phyloP scores from a whole-genome alignment of 495 filamentous ascomycete genomes.

The Barbatosphaeria neglecta region DNA sequence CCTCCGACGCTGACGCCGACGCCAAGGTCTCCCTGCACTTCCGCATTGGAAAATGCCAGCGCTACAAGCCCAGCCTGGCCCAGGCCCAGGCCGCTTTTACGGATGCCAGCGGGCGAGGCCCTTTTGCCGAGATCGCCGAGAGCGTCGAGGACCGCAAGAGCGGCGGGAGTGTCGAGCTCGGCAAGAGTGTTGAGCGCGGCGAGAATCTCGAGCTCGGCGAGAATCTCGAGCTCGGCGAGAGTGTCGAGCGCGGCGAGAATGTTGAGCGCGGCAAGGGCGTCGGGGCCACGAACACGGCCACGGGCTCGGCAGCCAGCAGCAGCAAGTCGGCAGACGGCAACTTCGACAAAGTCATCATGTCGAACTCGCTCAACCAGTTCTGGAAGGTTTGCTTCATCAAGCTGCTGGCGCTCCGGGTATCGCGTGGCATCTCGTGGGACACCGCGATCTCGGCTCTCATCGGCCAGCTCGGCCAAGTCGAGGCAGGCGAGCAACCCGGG shows the following conservation, averaged over 20 bases:
- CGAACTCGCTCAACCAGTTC: constrained; percentile 56
- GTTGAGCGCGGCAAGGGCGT: too few relatives aligned
- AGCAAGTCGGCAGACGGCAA: constrained; percentile 4
- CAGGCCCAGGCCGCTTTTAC: constrained; percentile 44
- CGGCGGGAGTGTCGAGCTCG: too few relatives aligned
- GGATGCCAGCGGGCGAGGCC: background rate
- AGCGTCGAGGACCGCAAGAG: too few relatives aligned
- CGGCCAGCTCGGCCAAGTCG: constrained; percentile 1
- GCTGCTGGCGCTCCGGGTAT: constrained; percentile 48
- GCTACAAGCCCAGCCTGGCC: constrained; percentile 41
- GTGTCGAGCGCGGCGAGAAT: too few relatives aligned
- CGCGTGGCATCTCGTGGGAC: constrained; percentile 50
- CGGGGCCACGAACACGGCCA: too few relatives aligned
- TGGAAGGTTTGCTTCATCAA: constrained; percentile 55
- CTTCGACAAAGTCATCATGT: constrained; percentile 54
- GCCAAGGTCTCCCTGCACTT: constrained; percentile 8
- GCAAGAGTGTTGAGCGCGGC: too few relatives aligned
- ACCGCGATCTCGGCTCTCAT: constrained; percentile 51
- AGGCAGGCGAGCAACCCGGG: too few relatives aligned
- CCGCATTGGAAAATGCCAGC: constrained; percentile 39
- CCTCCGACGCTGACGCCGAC: constrained; percentile 1
- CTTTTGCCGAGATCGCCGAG: too few relatives aligned
- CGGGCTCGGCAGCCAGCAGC: background rate
- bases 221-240: too few relatives aligned
- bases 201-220: too few relatives aligned